phyloP scores from a whole-genome alignment of 1,139 yeast species.

The Suhomyces yuchorum region DNA sequence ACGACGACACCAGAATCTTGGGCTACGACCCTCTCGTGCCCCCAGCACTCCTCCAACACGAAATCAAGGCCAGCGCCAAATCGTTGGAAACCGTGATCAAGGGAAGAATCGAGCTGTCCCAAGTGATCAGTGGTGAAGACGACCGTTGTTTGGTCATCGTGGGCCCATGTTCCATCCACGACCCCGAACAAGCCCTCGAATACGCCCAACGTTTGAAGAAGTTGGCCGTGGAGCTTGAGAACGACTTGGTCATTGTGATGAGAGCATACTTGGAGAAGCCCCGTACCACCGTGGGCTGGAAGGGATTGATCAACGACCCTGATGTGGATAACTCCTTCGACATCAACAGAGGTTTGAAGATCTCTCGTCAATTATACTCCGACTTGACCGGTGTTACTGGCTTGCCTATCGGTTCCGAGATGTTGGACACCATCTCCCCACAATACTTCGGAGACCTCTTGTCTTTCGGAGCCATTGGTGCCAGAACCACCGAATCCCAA shows the following conservation, averaged over 20 bases:
- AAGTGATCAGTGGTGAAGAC: slow-evolving; percentile 69
- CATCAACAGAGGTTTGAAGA: slow-evolving; percentile 90
- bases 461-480: slow-evolving; percentile 97
- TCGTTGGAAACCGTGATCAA: slow-evolving; percentile 68
- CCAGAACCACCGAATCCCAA: slow-evolving; percentile 98
- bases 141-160: slow-evolving; percentile 86
- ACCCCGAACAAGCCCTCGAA: slow-evolving; percentile 83
- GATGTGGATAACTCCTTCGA: slow-evolving; percentile 90
- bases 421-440: slow-evolving; percentile 98
- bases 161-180: slow-evolving; percentile 96
- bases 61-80: slow-evolving; percentile 65
- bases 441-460: slow-evolving; percentile 90
- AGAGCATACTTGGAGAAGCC: slow-evolving; percentile 98
- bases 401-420: slow-evolving; percentile 92
- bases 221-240: slow-evolving; percentile 66
- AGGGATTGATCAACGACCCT: slow-evolving; percentile 96
- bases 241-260: slow-evolving; percentile 85
- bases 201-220: slow-evolving; percentile 74
- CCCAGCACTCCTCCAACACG: slow-evolving; percentile 81
- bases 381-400: slow-evolving; percentile 73
- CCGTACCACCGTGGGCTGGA: slow-evolving; percentile 99
- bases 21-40: slow-evolving; percentile 92
- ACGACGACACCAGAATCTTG: slow-evolving; percentile 84
- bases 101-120: slow-evolving; percentile 77
- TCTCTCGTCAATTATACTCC: slow-evolving; percentile 81